Conservation (phyloP, 192 early-diverging fungal genomes). For the Piromyces finnis region DNA sequence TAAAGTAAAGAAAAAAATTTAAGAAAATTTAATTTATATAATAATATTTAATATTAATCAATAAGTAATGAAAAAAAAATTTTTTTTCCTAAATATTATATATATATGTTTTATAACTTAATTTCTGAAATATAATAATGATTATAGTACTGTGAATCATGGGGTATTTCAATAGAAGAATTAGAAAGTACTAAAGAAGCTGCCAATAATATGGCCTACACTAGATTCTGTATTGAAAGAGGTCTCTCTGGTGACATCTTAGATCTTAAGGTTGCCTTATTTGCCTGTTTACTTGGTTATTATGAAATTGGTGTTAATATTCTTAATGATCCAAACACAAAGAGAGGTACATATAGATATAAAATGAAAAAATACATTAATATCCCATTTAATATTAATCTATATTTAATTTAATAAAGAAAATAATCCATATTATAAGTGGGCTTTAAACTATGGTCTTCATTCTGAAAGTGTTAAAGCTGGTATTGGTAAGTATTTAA, state of each 20-base stretch:
- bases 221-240: conserved; percentile 62
- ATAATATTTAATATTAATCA: no score
- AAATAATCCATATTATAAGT: conserved; percentile 65
- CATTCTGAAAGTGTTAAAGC: conserved; percentile 42
- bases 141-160: conserved; percentile 41
- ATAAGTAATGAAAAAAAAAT: no score
- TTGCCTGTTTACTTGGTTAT: conserved; percentile 69
- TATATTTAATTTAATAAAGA: no score
- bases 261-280: conserved; percentile 63
- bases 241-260: conserved; percentile 50
- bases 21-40: no score
- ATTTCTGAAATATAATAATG: no score
- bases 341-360: conserved; percentile 22
- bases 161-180: conserved; percentile 50
- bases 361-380: no score
- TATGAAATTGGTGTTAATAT: conserved; percentile 51
- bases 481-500: conserved; percentile 22
- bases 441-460: conserved; percentile 56
- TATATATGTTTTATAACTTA: no score
- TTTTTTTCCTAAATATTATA: no score
- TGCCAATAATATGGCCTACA: conserved; percentile 61
- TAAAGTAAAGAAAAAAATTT: conserved; percentile 14
- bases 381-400: no score
- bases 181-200: conserved; percentile 51
- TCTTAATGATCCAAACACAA: conserved; percentile 42